A percentile compares a stretch with the other conserved stretches of the same genome.
Conservation (phyloP, 129 eudicot genomes). For the Helianthus annuus region HanXRQr2.0-SUNRISE NC_035435.2:120936128-120936627, state of each 20-base stretch:
- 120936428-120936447: slow-evolving; percentile 67
- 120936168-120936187: not conserved
- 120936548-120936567: slow-evolving; percentile 68
- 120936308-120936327: slow-evolving; percentile 4
- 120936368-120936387: slow-evolving; percentile 21
- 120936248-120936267: not conserved
- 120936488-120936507: slow-evolving; percentile 59
- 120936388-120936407: slow-evolving; percentile 49
- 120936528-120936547: slow-evolving; percentile 74
- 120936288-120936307: not conserved
- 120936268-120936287: slow-evolving; percentile 6
- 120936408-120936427: slow-evolving; percentile 67
- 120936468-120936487: slow-evolving; percentile 61
- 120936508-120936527: slow-evolving; percentile 60
- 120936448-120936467: slow-evolving; percentile 59
- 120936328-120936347: slow-evolving; percentile 4
- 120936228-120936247: not conserved
- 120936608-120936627: slow-evolving; percentile 87
- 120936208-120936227: not conserved
- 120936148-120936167: slow-evolving; percentile 3
- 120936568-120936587: slow-evolving; percentile 74
- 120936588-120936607: slow-evolving; percentile 81
- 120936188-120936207: not conserved
- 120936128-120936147: not conserved
- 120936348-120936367: not conserved